These are phyloP conservation scores for Ceratocystis harringtonii DNA, from an alignment of 2,329 filamentous ascomycete genomes.

Conservation along the genomic window DNA sequence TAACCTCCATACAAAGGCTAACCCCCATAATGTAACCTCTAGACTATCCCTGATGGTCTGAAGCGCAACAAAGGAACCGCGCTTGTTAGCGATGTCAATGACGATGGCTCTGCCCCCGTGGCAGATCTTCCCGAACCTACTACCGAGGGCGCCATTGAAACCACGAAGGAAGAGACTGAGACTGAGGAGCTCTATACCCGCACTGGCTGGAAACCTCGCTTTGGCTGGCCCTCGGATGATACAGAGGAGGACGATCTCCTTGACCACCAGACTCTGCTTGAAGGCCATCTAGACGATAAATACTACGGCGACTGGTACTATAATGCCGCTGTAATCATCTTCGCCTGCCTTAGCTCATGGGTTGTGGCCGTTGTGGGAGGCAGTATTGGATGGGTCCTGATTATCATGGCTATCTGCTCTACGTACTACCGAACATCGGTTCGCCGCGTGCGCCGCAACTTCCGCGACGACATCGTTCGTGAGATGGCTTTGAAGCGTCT, in stretches of 20 bases:
- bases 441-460: slow-evolving; percentile 84
- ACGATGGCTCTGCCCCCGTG: slow-evolving; percentile 44
- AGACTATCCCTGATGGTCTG: slow-evolving; percentile 51
- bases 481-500: slow-evolving; percentile 76
- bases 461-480: slow-evolving; percentile 81
- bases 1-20: neutral
- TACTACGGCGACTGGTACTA: slow-evolving; percentile 98
- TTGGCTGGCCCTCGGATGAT: slow-evolving; percentile 52
- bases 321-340: slow-evolving; percentile 85
- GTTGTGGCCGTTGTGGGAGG: slow-evolving; percentile 77
- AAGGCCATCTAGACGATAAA: slow-evolving; percentile 70
- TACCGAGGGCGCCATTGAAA: slow-evolving; percentile 51
- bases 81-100: slow-evolving; percentile 66
- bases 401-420: slow-evolving; percentile 80
- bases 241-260: slow-evolving; percentile 53
- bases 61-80: slow-evolving; percentile 50
- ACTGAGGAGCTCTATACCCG: slow-evolving; percentile 32
- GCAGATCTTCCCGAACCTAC: slow-evolving; percentile 66
- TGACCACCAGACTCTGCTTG: slow-evolving; percentile 79
- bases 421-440: slow-evolving; percentile 96
- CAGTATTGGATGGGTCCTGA: slow-evolving; percentile 80
- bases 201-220: slow-evolving; percentile 79
- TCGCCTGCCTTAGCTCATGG: slow-evolving; percentile 84
- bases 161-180: slow-evolving; percentile 37
- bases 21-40: neutral